Evolutionary conservation across 495 filamentous ascomycete genomes (phyloP).

Genomic region (Aspergillus taichungensis): DNA sequence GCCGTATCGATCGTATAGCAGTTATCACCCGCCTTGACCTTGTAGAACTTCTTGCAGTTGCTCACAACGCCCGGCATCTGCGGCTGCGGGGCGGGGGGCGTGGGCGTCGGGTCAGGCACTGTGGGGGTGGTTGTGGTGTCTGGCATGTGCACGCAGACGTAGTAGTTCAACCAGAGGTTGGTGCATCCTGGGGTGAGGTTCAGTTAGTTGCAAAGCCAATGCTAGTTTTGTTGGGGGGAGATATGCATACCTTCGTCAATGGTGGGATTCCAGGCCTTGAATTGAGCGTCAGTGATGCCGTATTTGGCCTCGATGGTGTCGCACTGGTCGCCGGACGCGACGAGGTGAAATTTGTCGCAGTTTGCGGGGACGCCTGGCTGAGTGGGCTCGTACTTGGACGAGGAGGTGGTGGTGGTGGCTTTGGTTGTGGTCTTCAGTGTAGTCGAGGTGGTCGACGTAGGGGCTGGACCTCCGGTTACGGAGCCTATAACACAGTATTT

Average conservation of each 20-base stretch:
- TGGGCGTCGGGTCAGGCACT: not conserved
- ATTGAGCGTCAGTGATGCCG: constrained; percentile 11
- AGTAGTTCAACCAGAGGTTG: constrained; percentile 16
- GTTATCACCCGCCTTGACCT: constrained; percentile 21
- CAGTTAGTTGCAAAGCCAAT: not conserved
- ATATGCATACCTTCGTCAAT: constrained; percentile 9
- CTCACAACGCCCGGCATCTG: constrained; percentile 27
- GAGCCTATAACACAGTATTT: constrained; percentile 21
- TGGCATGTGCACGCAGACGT: constrained; percentile 10
- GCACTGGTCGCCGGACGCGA: constrained; percentile 26
- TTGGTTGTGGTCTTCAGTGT: constrained; percentile 1
- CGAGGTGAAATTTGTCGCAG: constrained; percentile 31
- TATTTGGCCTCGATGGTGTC: constrained; percentile 17
- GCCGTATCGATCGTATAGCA: constrained; percentile 22
- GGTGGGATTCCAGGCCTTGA: constrained; percentile 23
- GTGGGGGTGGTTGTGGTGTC: not conserved
- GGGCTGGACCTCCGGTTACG: not conserved
- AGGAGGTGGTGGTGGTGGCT: not conserved
- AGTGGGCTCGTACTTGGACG: constrained; percentile 18
- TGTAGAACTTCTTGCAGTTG: constrained; percentile 29
- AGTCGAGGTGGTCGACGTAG: not conserved
- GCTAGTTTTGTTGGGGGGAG: not conserved
- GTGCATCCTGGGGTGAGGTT: constrained; percentile 4
- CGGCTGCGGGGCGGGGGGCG: constrained; percentile 16
- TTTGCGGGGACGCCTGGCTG: constrained; percentile 30